Evolutionary conservation across 75 land plant species (phyloP), one percentile per base, ranked within the genome.

Genomic region (Picea sitchensis): DNA sequence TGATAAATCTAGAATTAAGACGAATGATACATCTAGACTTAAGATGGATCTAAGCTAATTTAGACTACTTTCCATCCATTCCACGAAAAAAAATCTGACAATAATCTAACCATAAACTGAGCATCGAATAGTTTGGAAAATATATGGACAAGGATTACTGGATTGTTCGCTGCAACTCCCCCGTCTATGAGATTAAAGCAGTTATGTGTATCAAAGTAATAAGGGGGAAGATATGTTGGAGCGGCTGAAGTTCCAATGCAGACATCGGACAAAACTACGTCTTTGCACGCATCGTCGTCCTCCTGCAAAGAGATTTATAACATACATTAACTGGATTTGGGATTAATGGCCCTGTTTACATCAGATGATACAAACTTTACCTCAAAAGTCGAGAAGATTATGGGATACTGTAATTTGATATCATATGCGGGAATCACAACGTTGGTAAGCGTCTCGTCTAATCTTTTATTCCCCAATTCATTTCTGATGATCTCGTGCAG

Each of bases 101-200:
- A 26, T 26, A 26, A 26, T 26, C 0, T 26, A 26, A 26, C 26
- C 26, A 26, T 26, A 26, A 26, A 36, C 58, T 34, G 21, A 15
- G n/a, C n/a, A 64, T 2, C 21, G 2, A 26, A 26, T 26, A 26
- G 0, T 26, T 1, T 4, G 34, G 9, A 6, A 23, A 23, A 26
- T 17, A 31, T 20, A 23, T 9, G 5, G 17, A 62, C 20, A n/a
- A 41, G 47, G 60, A 80, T 77, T 76, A 83, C 84, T 5, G 85
- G 88, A 60, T 86, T 86, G 79, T 83, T 83, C 15, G 78, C 85
- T 59, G 78, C 81, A 6, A 83, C 77, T 12, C 82, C 88, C 0
- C 88, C 85, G 76, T 86, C 88, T 5, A 83, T 65, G 26, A 83
- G 61, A 23, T 86, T 80, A 81, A 30, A 85, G 2, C 77, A 26